These are phyloP conservation scores for Misopates orontium DNA, from an alignment of 257 asterid genomes.

Conservation along the genomic window DNA sequence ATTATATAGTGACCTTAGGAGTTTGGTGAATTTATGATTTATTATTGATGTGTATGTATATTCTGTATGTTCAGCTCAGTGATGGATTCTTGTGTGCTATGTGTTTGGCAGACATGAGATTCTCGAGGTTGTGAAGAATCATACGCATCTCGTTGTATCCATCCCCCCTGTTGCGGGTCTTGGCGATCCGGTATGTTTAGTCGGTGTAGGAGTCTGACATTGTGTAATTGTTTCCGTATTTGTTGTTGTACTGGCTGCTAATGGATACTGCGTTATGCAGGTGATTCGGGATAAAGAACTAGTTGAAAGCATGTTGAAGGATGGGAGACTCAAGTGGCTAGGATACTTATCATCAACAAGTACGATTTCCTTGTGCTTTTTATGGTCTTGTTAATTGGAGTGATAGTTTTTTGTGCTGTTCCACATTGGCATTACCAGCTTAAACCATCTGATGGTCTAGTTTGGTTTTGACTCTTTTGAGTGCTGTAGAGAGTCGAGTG, in stretches of 20 bases:
- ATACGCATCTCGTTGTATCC: slow-evolving; percentile 75
- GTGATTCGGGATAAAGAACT: slow-evolving; percentile 53
- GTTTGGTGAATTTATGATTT: no score
- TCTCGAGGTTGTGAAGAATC: slow-evolving; percentile 58
- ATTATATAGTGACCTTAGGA: no score
- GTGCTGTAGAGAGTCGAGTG: no score
- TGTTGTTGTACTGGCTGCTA: slow-evolving; percentile 14
- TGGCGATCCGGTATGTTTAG: slow-evolving; percentile 75
- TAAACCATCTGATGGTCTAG: no score
- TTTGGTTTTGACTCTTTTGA: no score
- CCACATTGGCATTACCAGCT: no score
- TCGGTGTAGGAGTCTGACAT: neutral
- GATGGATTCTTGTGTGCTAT: neutral
- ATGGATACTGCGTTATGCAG: slow-evolving; percentile 40
- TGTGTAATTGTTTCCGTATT: neutral
- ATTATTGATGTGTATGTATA: no score
- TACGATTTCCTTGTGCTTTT: slow-evolving; percentile 36
- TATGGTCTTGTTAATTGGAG: neutral
- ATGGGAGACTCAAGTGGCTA: slow-evolving; percentile 73
- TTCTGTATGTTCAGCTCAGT: no score
- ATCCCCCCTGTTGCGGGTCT: slow-evolving; percentile 60
- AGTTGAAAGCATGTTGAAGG: slow-evolving; percentile 45
- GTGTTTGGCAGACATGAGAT: slow-evolving; percentile 59
- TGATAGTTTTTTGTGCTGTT: no score
- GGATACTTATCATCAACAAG: slow-evolving; percentile 83